A percentile compares a stretch with the other conserved stretches of the same genome.
Conservation (phyloP, 805 yeast genomes). For the Zygosaccharomyces bailii region DNA sequence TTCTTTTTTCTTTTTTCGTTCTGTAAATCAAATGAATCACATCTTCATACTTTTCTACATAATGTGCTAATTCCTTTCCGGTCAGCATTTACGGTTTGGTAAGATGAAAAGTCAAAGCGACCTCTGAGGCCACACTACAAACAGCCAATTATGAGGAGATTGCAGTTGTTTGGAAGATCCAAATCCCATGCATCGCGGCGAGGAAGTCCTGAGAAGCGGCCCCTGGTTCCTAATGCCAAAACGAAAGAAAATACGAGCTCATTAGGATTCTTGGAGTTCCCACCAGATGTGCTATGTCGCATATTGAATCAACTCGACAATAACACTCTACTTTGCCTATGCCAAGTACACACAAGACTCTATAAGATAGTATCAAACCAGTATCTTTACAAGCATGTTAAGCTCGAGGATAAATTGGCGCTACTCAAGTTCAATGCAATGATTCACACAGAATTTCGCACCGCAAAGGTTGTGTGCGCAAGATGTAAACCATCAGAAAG, state of each 20-base stretch:
- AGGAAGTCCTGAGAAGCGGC: neutral
- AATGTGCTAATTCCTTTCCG: neutral
- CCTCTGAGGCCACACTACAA: neutral
- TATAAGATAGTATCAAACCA: slow-evolving; percentile 27
- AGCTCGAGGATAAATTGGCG: slow-evolving; percentile 25
- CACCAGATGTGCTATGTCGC: slow-evolving; percentile 23
- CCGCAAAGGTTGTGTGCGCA: slow-evolving; percentile 15
- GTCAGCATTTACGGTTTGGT: neutral
- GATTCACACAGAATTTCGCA: slow-evolving; percentile 32
- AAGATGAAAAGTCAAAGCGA: neutral
- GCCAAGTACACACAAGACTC: slow-evolving; percentile 26
- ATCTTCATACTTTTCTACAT: neutral
- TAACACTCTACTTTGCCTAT: slow-evolving; percentile 20
- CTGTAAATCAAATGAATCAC: neutral
- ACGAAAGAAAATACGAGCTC: neutral
- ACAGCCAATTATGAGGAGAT: slow-evolving; percentile 18
- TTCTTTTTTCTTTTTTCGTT: too few species aligned
- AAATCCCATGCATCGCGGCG: slow-evolving; percentile 20
- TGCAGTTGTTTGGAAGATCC: slow-evolving; percentile 23
- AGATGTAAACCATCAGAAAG: slow-evolving; percentile 8
- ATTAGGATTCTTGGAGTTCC: slow-evolving; percentile 23
- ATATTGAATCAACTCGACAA: slow-evolving; percentile 29
- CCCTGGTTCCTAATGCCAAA: neutral
- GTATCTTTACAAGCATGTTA: slow-evolving; percentile 29
- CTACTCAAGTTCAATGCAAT: slow-evolving; percentile 31